Conservation (phyloP, 2,329 filamentous ascomycete genomes). For the Epichloe sibirici region DNA sequence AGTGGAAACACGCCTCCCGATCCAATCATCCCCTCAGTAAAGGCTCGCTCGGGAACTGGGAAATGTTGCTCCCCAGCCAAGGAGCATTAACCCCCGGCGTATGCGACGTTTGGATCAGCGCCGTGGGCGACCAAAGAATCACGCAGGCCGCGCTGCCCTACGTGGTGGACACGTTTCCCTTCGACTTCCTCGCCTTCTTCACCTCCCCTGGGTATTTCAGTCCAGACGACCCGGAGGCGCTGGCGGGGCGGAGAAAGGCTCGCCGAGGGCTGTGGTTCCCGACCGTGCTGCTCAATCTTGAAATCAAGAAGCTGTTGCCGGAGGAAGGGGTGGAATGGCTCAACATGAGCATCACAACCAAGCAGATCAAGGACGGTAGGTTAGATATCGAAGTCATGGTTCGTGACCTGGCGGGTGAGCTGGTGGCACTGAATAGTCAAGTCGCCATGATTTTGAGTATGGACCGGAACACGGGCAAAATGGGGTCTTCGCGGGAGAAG, state of each 20-base stretch:
- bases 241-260: neutral
- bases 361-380: constrained; percentile 56
- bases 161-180: constrained; percentile 49
- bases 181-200: constrained; percentile 1
- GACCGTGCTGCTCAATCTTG: constrained; percentile 61
- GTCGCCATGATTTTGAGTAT: constrained; percentile 13
- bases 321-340: constrained; percentile 59
- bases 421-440: constrained; percentile 18
- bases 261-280: constrained; percentile 58
- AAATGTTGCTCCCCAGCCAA: constrained; percentile 16
- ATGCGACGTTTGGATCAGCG: constrained; percentile 43
- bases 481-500: neutral
- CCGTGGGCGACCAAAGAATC: constrained; percentile 47
- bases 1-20: constrained; percentile 9
- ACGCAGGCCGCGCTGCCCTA: constrained; percentile 53
- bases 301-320: constrained; percentile 61
- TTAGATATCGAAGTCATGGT: constrained; percentile 63
- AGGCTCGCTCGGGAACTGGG: constrained; percentile 14
- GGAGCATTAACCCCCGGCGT: constrained; percentile 8
- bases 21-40: constrained; percentile 16
- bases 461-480: constrained; percentile 7
- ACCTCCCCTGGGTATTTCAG: neutral
- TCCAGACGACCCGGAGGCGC: neutral
- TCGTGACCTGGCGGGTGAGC: constrained; percentile 27
- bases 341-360: constrained; percentile 50